These are phyloP conservation scores for Ogataea degrootiae DNA, from an alignment of 805 yeast species.

Conservation along the genomic window DNA sequence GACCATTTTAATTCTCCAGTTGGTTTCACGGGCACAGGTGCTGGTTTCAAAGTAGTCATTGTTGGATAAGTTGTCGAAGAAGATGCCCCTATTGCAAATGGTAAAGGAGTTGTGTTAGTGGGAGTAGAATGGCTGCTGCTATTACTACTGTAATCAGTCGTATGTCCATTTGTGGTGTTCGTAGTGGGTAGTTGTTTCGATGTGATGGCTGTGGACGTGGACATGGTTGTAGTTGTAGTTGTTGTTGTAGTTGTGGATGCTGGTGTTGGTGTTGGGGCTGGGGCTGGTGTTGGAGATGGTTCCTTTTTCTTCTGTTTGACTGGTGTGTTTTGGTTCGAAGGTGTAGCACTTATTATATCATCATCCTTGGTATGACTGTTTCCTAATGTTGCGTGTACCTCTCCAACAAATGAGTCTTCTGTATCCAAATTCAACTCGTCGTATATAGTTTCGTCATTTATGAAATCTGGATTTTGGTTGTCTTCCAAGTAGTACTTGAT, in stretches of 20 bases:
- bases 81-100: slow-evolving; percentile 13
- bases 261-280: slow-evolving; percentile 5
- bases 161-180: too few relatives aligned
- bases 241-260: slow-evolving; percentile 1
- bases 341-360: slow-evolving; percentile 11
- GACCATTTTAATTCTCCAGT: slow-evolving; percentile 31
- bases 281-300: slow-evolving; percentile 9
- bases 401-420: slow-evolving; percentile 34
- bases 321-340: slow-evolving; percentile 8
- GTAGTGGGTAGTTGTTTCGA: neutral
- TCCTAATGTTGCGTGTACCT: slow-evolving; percentile 22
- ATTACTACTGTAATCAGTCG: neutral
- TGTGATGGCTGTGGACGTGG: neutral
- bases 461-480: slow-evolving; percentile 89
- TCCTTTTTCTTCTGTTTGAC: slow-evolving; percentile 13
- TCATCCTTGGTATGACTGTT: slow-evolving; percentile 10
- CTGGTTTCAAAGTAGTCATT: slow-evolving; percentile 31
- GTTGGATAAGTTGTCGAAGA: slow-evolving; percentile 10
- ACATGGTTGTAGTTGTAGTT: neutral
- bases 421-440: slow-evolving; percentile 72
- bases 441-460: slow-evolving; percentile 90
- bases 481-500: slow-evolving; percentile 89
- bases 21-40: slow-evolving; percentile 32
- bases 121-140: neutral
- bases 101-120: slow-evolving; percentile 1